Percentiles rank a stretch among this genome's conserved stretches.
phyloP scores from a whole-genome alignment of 164 flowering plant genomes.

The Tetracentron sinense region DNA sequence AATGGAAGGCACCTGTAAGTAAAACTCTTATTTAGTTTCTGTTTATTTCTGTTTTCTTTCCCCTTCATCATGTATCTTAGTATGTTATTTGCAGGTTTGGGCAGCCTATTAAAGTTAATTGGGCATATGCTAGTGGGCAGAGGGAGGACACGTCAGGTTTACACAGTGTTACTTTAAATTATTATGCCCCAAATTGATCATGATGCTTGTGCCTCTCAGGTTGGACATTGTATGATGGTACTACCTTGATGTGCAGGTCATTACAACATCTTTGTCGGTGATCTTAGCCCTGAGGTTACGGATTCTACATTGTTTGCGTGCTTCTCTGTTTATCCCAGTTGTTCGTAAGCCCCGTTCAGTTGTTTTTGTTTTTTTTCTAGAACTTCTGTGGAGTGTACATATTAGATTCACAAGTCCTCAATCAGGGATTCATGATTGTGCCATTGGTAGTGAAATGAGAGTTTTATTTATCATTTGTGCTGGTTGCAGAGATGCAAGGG shows the following conservation, averaged over 20 bases:
- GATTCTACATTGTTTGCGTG: conserved; percentile 91
- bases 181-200: not conserved
- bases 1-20: conserved; percentile 71
- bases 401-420: too few species aligned
- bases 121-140: conserved; percentile 80
- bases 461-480: not conserved
- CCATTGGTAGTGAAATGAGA: too few species aligned
- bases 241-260: conserved; percentile 50
- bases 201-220: not conserved
- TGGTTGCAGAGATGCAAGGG: conserved; percentile 65
- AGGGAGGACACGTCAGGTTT: conserved; percentile 70
- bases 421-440: too few species aligned
- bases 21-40: not conserved
- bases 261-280: conserved; percentile 93
- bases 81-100: conserved; percentile 54
- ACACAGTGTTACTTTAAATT: not conserved
- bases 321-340: conserved; percentile 86
- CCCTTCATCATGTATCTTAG: not conserved
- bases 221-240: not conserved
- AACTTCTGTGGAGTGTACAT: too few species aligned
- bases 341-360: conserved; percentile 71
- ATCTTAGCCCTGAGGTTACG: conserved; percentile 96
- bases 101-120: conserved; percentile 76
- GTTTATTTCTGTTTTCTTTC: conserved; percentile 1
- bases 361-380: not conserved